Percentiles rank a stretch among this genome's conserved stretches.
Conservation (phyloP, 2,329 filamentous ascomycete genomes). For the Sporothrix brasiliensis region DNA sequence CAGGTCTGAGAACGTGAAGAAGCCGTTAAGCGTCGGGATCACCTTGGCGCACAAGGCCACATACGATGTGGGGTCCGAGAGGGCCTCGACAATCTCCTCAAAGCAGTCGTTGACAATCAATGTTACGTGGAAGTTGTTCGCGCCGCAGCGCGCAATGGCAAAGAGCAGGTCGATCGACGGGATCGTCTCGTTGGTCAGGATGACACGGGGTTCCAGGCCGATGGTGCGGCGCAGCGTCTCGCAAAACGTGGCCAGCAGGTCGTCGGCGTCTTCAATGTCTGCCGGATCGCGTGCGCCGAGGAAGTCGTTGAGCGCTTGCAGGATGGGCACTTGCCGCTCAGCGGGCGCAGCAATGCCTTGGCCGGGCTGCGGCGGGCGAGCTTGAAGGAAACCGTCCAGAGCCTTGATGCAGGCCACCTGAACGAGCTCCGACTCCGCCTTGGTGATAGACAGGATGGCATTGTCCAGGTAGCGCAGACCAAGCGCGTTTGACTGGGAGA, state of each 20-base stretch:
- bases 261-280: constrained; percentile 85
- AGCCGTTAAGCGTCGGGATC: constrained; percentile 81
- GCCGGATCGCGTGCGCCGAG: constrained; percentile 77
- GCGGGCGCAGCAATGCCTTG: constrained; percentile 31
- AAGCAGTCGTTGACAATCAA: constrained; percentile 88
- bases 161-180: constrained; percentile 83
- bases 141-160: constrained; percentile 82
- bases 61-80: constrained; percentile 71
- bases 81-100: constrained; percentile 76
- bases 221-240: constrained; percentile 85
- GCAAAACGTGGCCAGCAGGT: constrained; percentile 85
- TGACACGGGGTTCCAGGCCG: constrained; percentile 73
- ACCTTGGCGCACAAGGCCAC: constrained; percentile 80
- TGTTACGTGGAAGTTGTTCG: constrained; percentile 86
- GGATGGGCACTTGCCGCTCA: constrained; percentile 63
- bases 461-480: constrained; percentile 69
- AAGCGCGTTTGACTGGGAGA: constrained; percentile 69
- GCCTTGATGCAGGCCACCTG: constrained; percentile 90
- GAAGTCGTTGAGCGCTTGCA: constrained; percentile 70
- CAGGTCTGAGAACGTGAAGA: constrained; percentile 83
- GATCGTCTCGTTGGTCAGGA: constrained; percentile 66
- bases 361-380: constrained; percentile 33
- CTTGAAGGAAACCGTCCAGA: constrained; percentile 67
- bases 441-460: constrained; percentile 73
- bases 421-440: constrained; percentile 75